A percentile compares a stretch with the other conserved stretches of the same genome.
Conservation (phyloP, 345 rosid genomes). For the Gossypium thurberi region DNA sequence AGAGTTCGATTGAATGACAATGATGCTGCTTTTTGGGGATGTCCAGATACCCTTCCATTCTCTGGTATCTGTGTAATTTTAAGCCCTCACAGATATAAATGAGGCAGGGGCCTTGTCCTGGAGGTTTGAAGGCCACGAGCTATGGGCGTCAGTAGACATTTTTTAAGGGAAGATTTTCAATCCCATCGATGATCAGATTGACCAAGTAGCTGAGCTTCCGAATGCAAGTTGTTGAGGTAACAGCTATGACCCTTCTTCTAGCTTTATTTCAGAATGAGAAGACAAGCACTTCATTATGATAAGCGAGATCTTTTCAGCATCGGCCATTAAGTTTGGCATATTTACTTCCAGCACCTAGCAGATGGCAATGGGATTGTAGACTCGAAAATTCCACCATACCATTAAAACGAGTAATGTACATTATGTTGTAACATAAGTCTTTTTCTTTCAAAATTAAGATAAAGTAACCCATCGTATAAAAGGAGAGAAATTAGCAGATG, state of each 20-base stretch:
- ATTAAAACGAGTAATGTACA: constrained; percentile 33
- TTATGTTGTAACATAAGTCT: constrained; percentile 37
- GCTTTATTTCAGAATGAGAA: constrained; percentile 6
- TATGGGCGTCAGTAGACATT: neutral
- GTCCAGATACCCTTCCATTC: constrained; percentile 9
- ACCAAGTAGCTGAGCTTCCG: constrained; percentile 10
- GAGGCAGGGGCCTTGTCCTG: constrained; percentile 8
- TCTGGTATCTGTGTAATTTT: constrained; percentile 12
- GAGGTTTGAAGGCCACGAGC: constrained; percentile 17
- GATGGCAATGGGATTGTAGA: constrained; percentile 25
- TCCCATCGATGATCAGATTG: neutral
- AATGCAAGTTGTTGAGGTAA: constrained; percentile 8
- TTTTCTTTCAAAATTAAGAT: constrained; percentile 12
- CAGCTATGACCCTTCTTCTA: constrained; percentile 6
- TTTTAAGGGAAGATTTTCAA: constrained; percentile 11
- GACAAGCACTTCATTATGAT: constrained; percentile 6
- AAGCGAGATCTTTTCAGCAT: constrained; percentile 18
- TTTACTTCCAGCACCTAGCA: constrained; percentile 25
- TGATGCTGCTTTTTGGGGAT: constrained; percentile 16
- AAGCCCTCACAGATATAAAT: constrained; percentile 14
- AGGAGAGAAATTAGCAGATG: constrained; percentile 27
- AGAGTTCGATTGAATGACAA: constrained; percentile 8
- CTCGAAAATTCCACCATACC: constrained; percentile 31
- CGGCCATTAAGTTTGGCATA: constrained; percentile 21
- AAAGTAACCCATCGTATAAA: constrained; percentile 23